Base-by-base conservation (phyloP, 2,329 filamentous ascomycete species). In the Arthroderma uncinatum region DNA sequence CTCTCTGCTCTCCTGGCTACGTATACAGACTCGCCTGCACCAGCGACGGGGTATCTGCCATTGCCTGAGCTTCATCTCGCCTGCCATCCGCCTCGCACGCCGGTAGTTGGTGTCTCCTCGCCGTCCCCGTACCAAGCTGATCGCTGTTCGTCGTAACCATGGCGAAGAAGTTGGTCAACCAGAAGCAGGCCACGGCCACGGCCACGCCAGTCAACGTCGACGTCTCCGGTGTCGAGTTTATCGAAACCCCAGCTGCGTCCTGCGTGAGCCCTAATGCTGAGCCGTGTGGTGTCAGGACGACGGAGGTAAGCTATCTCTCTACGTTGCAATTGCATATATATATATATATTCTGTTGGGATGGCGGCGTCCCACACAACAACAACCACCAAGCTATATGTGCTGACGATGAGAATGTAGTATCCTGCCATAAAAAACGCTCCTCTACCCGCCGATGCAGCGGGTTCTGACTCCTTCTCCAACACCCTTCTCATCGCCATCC, bases 391-490 rank as follows among this genome's bases (percentile, higher is more conserved):
- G 59, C 44, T 58, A 62, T 62, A 36, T 10, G 9, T 23, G 39
- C 19, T 19, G 16, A 9, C 2, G 8, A 61, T 58, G 28, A 61
- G 58, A 60, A 63, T 70, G 63, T 68, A 94, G 91, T 92, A 83
- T 67, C 86, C 89, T 33, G 76, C 89, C 60, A 97, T 97, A 76
- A 88, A 94, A 71, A 97, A 97, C 82, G 88, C 85, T 53, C 90
- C 93, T 63, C 83, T 97, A 44, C 93, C 93, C 37, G 92, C 91
- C 63, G 93, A 98, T 72, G 88, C 83, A 54, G 77, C 89, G 54
- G 87, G 90, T 63, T 84, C 81, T 72, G 89, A 95, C 64, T 84
- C 78, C 73, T 98, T 97, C 83, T 91, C 86, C 76, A 95, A 93
- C 76, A 75, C 79, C 65, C 74, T 86, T 66, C 84, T 97, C 64